phyloP scores from a whole-genome alignment of 2,329 filamentous ascomycete genomes.

The Ophiocordyceps camponoti-leonardi region DNA sequence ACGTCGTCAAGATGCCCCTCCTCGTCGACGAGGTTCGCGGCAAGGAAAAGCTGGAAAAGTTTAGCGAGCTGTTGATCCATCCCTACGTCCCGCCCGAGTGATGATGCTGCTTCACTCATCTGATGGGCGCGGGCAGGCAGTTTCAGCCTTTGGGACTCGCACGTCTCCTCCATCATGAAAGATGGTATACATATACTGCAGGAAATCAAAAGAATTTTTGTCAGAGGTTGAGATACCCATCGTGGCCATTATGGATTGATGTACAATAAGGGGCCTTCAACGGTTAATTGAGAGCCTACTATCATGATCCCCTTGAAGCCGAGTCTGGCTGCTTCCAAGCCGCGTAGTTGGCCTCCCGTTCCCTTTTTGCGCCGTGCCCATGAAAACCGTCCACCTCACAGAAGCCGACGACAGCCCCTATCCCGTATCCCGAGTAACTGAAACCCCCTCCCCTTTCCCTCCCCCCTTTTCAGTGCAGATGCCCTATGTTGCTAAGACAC shows the following conservation, averaged over 20 bases:
- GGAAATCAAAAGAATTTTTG: background rate
- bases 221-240: background rate
- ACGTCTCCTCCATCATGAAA: too few relatives aligned
- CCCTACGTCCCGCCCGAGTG: conserved; percentile 53
- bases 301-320: background rate
- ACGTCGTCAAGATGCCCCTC: conserved; percentile 95
- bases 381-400: background rate
- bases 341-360: background rate
- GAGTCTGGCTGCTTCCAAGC: background rate
- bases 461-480: background rate
- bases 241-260: background rate
- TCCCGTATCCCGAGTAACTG: background rate
- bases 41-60: conserved; percentile 84
- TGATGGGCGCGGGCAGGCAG: background rate
- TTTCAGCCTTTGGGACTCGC: too few relatives aligned
- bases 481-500: background rate
- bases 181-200: too few relatives aligned
- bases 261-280: background rate
- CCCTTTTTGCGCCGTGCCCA: background rate
- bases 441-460: too few relatives aligned
- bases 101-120: conserved; percentile 2
- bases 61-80: conserved; percentile 67
- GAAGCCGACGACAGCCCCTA: background rate
- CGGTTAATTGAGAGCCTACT: background rate
- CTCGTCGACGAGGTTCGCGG: conserved; percentile 90